These are phyloP conservation scores for Magnusiomyces clavatus DNA, from an alignment of 1,139 yeast species.

Conservation along the genomic window DNA sequence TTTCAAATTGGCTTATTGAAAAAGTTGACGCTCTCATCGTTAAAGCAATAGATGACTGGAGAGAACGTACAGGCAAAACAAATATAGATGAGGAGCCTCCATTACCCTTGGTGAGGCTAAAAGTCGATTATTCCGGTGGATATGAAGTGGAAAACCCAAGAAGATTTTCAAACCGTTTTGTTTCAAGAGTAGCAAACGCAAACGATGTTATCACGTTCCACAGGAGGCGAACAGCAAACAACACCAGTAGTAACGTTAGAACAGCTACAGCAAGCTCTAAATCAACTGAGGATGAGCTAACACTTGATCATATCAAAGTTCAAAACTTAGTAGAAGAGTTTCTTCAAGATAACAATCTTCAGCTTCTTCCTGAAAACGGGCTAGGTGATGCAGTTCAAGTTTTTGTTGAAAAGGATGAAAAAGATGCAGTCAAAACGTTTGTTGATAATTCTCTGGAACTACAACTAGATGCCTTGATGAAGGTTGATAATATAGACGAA, in stretches of 20 bases:
- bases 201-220: constrained; percentile 65
- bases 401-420: constrained; percentile 79
- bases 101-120: constrained; percentile 68
- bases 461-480: constrained; percentile 52
- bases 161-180: constrained; percentile 82
- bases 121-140: constrained; percentile 87
- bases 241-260: constrained; percentile 4
- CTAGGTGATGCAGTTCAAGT: constrained; percentile 64
- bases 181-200: constrained; percentile 83
- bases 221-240: constrained; percentile 6
- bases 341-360: constrained; percentile 53
- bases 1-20: constrained; percentile 46
- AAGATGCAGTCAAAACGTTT: constrained; percentile 57
- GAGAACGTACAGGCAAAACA: constrained; percentile 25
- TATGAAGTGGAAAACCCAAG: constrained; percentile 88
- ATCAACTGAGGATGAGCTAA: constrained; percentile 15
- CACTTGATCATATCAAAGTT: constrained; percentile 42
- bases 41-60: constrained; percentile 49
- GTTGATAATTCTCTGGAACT: constrained; percentile 58
- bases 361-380: constrained; percentile 70
- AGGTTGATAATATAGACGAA: constrained; percentile 32
- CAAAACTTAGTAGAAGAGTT: constrained; percentile 55
- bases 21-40: constrained; percentile 62
- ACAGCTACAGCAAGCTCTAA: constrained; percentile 11
- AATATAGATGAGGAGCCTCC: constrained; percentile 36